These are phyloP conservation scores for Fusarium brachygibbosum DNA, from an alignment of 2,329 filamentous ascomycete species.

Conservation along the genomic window DNA sequence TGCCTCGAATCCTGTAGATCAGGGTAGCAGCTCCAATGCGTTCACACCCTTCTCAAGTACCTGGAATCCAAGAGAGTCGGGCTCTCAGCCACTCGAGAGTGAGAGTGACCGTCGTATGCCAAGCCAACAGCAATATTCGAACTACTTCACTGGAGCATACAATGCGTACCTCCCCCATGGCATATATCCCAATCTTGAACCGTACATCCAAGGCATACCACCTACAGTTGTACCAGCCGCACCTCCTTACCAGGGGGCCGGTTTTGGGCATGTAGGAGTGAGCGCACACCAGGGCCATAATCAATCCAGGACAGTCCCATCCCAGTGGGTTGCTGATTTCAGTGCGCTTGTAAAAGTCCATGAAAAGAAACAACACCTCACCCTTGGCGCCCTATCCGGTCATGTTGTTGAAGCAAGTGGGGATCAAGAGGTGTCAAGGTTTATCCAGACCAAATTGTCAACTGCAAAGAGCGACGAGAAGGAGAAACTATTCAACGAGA, in stretches of 20 bases:
- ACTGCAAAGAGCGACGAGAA: slow-evolving; percentile 97
- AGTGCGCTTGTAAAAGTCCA: background rate
- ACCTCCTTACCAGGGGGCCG: slow-evolving; percentile 47
- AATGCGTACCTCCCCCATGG: slow-evolving; percentile 51
- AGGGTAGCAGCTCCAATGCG: slow-evolving; percentile 44
- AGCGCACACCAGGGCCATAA: slow-evolving; percentile 68
- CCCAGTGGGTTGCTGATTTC: slow-evolving; percentile 1
- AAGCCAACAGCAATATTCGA: slow-evolving; percentile 49
- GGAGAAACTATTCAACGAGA: slow-evolving; percentile 88
- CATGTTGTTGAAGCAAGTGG: slow-evolving; percentile 95
- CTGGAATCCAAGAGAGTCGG: slow-evolving; percentile 56
- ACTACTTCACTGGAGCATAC: slow-evolving; percentile 53
- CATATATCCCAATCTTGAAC: slow-evolving; percentile 51
- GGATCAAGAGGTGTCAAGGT: slow-evolving; percentile 94
- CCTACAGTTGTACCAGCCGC: slow-evolving; percentile 35
- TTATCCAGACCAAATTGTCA: slow-evolving; percentile 93
- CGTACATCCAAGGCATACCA: slow-evolving; percentile 54
- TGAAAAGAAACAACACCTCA: slow-evolving; percentile 74
- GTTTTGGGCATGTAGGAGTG: slow-evolving; percentile 48
- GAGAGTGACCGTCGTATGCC: slow-evolving; percentile 58
- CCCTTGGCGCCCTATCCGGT: slow-evolving; percentile 86
- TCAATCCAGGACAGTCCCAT: slow-evolving; percentile 57
- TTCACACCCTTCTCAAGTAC: slow-evolving; percentile 53
- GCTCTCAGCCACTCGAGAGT: slow-evolving; percentile 53
- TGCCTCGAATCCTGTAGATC: slow-evolving; percentile 54